Evolutionary conservation across 2,329 filamentous ascomycete species (phyloP), one percentile per base, ranked within the genome.

Genomic region (Emericellopsis cladophorae): DNA sequence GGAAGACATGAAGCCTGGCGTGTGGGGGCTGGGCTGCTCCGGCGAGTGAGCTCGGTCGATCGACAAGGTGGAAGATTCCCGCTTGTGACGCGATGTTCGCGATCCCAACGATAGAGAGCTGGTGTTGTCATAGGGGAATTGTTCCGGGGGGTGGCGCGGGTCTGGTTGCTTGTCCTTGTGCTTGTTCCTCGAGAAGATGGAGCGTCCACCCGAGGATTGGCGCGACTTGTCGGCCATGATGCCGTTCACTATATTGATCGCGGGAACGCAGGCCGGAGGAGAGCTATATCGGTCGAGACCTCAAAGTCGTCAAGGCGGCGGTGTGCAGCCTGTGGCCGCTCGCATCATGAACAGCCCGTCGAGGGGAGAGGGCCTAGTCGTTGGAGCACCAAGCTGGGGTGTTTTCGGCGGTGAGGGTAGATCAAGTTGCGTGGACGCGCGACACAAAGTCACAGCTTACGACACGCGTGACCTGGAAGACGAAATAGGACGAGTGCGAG

Each of bases 101-200:
- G 81, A 86, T 49, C 75, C 73, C 51, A 73, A 61, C 46, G 73
- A 69, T 60, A 70, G 79, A 52, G 69, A 65, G 40, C 76, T 71
- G n/a, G 15, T 15, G 32, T 39, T 32, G 41, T 15, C n/a, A 10
- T 43, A 40, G 18, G 37, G 37, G 53, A 74, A 70, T 37, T 57
- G 50, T 50, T 82, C 72, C 49, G 67, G 68, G 41, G 70, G 67
- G 50, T 72, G 70, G 49, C 69, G 68, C 50, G 80, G 76, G 51
- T 75, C 70, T 58, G 76, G 74, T 46, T 68, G 75, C 53, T 76
- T 74, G 52, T 73, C 70, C 62, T 80, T 85, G 62, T 93, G 83
- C 66, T 87, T 92, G 65, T 81, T 84, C 56, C 88, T 78, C 54
- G 86, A 88, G 67, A 95, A 95, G 69, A 95, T 87, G 47, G 82